Base-by-base conservation (phyloP, 768 basidiomycete species). In the Suillus tomentosus region DNA sequence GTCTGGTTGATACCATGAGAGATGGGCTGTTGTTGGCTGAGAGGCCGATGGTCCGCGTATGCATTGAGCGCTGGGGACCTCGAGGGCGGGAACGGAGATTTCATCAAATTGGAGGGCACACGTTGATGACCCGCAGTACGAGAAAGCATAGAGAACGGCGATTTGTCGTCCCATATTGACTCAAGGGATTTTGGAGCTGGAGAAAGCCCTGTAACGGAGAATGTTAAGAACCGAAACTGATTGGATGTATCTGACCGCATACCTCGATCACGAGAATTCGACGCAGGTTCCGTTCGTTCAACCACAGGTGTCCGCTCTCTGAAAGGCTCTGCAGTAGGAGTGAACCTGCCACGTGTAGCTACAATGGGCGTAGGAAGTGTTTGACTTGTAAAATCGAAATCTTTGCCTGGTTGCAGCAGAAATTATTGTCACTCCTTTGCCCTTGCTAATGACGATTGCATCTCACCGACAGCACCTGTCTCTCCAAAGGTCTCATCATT, bases 401-500 rank as follows among this genome's bases (percentile, higher is more conserved):
- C 95, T 73, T 89, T 92, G 74, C 92, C 95, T 95, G 73, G 63
- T 58, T 58, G 17, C 27, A 58, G 61, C 24, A 40, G 67, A 60
- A 59, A 58, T 68, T 43, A 56, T 68, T 39, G 54, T 65, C 54
- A 62, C 54, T 58, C 58, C 10, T 37, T 60, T 57, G 63, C 45
- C 5, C 39, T 58, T 42, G 57, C 17, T 50, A 60, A 62, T 54
- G 59, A 62, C 63, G 43, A 62, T 27, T 60, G 60, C 47, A 62
- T 78, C 90, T 82, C 74, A 95, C 95, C 94, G 64, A 96, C 85
- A 67, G 72, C 78, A 40, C 82, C 88, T 58, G 79, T 67, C 47
- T 78, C 84, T 37, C 96, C 97, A 79, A 99, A 99, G 3, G 97
- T 99, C 80, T 96, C 95, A 76, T 96, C 94, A 78, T 99, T 99